Conservation (phyloP, 75 land plant species). For the Picea sitchensis region DNA sequence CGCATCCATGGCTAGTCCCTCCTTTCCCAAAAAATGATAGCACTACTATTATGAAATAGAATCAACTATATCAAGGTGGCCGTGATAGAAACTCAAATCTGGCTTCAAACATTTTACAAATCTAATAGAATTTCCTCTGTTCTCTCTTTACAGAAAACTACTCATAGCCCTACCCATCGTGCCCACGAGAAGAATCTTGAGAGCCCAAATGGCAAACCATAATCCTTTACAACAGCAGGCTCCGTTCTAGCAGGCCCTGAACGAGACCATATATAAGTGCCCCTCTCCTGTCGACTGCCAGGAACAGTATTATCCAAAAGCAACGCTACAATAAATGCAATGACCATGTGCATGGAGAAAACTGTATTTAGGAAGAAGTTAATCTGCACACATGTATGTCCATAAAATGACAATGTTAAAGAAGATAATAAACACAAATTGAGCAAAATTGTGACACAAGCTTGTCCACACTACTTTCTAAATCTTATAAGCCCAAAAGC, state of each 20-base stretch:
- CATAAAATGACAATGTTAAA: background rate
- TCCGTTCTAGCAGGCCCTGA: slow-evolving; percentile 31
- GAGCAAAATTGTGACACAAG: background rate
- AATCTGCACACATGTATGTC: slow-evolving; percentile 23
- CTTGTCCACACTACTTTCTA: background rate
- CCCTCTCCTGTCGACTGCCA: slow-evolving; percentile 46
- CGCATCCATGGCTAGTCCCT: background rate
- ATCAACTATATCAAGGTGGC: slow-evolving; percentile 4
- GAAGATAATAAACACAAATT: background rate
- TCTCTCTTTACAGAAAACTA: slow-evolving; percentile 4
- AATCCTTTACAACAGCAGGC: slow-evolving; percentile 35
- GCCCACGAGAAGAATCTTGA: slow-evolving; percentile 35
- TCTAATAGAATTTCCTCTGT: background rate
- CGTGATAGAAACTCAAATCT: background rate
- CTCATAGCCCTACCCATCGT: slow-evolving; percentile 45
- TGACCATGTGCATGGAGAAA: slow-evolving; percentile 47
- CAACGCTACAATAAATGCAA: slow-evolving; percentile 44
- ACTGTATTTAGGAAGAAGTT: slow-evolving; percentile 39
- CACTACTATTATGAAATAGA: background rate
- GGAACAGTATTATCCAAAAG: slow-evolving; percentile 56
- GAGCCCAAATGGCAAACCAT: slow-evolving; percentile 31
- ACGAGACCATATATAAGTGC: slow-evolving; percentile 28
- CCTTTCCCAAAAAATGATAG: slow-evolving; percentile 9
- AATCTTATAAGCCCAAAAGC: background rate
- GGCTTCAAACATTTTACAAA: slow-evolving; percentile 12